These are phyloP conservation scores for Trichoderma atroviride DNA, from an alignment of 2,329 filamentous ascomycete species.

Conservation along the genomic window DNA sequence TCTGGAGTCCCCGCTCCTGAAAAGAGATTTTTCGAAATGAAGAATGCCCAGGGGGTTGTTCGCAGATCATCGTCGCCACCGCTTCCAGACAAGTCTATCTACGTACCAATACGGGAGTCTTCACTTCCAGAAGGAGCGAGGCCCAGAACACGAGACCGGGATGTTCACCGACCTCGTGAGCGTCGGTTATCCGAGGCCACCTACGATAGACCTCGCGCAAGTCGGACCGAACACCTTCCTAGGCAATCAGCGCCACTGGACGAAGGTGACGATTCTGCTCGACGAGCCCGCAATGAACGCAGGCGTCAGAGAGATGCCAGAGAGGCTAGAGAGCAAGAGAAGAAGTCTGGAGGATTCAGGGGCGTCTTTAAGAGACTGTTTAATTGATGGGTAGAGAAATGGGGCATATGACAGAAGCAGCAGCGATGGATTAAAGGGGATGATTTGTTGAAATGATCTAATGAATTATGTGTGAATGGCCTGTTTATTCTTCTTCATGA, in stretches of 20 bases:
- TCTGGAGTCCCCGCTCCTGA: slow-evolving; percentile 32
- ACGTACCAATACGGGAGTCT: slow-evolving; percentile 16
- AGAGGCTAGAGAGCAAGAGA: slow-evolving; percentile 35
- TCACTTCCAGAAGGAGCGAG: slow-evolving; percentile 21
- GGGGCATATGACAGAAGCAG: background rate
- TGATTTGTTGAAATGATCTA: slow-evolving; percentile 25
- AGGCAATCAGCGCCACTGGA: slow-evolving; percentile 34
- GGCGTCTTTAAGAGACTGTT: slow-evolving; percentile 45
- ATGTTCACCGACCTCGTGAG: slow-evolving; percentile 22
- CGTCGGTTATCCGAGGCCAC: slow-evolving; percentile 29
- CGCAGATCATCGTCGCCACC: slow-evolving; percentile 32
- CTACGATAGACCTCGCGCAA: slow-evolving; percentile 28
- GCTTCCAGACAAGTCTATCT: slow-evolving; percentile 8
- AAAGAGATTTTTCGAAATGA: slow-evolving; percentile 49
- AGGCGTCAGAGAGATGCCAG: slow-evolving; percentile 37
- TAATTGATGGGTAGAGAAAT: slow-evolving; percentile 28
- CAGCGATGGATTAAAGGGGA: slow-evolving; percentile 15
- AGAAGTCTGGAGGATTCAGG: slow-evolving; percentile 41
- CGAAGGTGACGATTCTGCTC: slow-evolving; percentile 37
- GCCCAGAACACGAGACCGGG: slow-evolving; percentile 17
- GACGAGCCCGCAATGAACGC: slow-evolving; percentile 41
- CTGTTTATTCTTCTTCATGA: slow-evolving; percentile 23
- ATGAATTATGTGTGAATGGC: slow-evolving; percentile 28
- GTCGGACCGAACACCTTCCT: slow-evolving; percentile 26
- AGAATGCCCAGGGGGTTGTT: slow-evolving; percentile 42